Evolutionary conservation across 306 rosid genomes (phyloP).

Genomic region (Dryas octopetala): DNA sequence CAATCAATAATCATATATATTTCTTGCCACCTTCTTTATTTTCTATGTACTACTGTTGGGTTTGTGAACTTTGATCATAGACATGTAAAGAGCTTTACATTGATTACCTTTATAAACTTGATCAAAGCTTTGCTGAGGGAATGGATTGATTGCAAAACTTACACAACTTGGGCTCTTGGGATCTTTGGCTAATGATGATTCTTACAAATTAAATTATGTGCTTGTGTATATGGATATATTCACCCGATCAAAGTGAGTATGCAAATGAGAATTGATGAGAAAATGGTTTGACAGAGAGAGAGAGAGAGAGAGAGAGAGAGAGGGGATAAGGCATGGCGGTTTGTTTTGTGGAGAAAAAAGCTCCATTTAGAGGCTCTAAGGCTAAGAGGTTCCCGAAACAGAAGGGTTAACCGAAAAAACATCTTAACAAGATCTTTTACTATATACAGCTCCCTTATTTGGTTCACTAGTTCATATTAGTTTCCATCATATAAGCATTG

Average conservation of each 20-base stretch:
- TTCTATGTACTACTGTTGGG: background rate
- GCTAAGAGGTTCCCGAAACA: constrained; percentile 14
- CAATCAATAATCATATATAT: background rate
- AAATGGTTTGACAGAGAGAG: background rate
- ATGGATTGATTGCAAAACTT: background rate
- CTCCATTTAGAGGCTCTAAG: constrained; percentile 19
- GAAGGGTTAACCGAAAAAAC: constrained; percentile 9
- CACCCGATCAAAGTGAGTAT: background rate
- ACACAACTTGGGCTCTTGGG: background rate
- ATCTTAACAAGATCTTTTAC: constrained; percentile 17
- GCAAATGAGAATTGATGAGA: background rate
- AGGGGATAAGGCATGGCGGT: background rate
- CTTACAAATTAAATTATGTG: background rate
- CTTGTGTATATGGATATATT: background rate
- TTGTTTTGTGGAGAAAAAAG: constrained; percentile 12
- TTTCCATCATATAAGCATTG: background rate
- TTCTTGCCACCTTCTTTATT: constrained; percentile 1
- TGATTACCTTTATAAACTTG: background rate
- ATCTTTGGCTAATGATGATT: background rate
- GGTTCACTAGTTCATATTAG: background rate
- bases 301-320: background rate
- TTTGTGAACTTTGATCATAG: background rate
- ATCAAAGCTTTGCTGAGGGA: background rate
- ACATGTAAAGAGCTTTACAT: background rate
- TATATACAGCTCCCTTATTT: constrained; percentile 4